Percentiles rank a stretch among this genome's conserved stretches.
Conservation (phyloP, 345 rosid species). For the Eucalyptus sp. region DNA sequence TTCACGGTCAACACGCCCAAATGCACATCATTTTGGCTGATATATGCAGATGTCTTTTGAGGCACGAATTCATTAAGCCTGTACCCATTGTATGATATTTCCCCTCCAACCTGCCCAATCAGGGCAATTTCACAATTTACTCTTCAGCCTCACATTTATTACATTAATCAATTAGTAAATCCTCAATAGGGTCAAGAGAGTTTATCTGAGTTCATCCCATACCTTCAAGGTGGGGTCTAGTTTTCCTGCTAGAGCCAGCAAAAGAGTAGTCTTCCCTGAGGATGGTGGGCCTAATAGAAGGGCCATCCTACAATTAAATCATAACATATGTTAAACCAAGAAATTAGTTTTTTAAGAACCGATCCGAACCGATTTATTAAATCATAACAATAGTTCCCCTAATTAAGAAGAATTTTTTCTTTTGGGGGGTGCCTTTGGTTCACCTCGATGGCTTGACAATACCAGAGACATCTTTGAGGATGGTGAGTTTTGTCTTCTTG, state of each 20-base stretch:
- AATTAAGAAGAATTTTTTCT: not conserved
- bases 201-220: not conserved
- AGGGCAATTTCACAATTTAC: not conserved
- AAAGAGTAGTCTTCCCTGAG: constrained; percentile 77
- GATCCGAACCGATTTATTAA: not conserved
- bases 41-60: constrained; percentile 78
- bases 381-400: not conserved
- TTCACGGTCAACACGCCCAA: constrained; percentile 80
- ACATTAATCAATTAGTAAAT: no score
- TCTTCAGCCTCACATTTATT: not conserved
- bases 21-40: constrained; percentile 90
- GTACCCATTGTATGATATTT: constrained; percentile 64
- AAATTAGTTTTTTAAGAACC: not conserved
- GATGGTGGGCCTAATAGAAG: constrained; percentile 88
- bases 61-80: constrained; percentile 59
- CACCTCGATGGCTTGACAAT: constrained; percentile 66
- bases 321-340: not conserved
- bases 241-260: constrained; percentile 73
- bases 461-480: constrained; percentile 73
- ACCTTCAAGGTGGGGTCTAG: constrained; percentile 63
- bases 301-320: constrained; percentile 39
- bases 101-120: constrained; percentile 47
- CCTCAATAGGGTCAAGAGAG: not conserved
- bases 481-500: constrained; percentile 54
- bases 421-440: not conserved